Percentiles rank a stretch among this genome's conserved stretches.
These are phyloP conservation scores for Colletotrichum tropicale DNA, from an alignment of 2,329 filamentous ascomycete genomes.

Conservation along the genomic window DNA sequence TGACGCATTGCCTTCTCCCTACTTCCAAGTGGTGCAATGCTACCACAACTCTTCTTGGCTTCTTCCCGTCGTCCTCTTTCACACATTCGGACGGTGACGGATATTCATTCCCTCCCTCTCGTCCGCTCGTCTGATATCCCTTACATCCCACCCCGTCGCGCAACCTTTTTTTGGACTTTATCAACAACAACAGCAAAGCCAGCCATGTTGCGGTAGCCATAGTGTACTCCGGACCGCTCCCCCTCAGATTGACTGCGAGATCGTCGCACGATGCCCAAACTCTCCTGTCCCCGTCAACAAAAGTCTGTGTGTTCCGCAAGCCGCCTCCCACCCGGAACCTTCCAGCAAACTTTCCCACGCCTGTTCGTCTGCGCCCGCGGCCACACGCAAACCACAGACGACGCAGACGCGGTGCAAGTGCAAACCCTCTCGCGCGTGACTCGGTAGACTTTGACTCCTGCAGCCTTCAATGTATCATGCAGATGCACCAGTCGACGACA, in stretches of 20 bases:
- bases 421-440: not conserved
- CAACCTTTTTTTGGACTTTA: not conserved
- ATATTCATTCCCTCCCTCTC: not conserved
- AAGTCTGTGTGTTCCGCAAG: not conserved
- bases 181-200: not conserved
- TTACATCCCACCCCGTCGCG: not conserved
- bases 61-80: not conserved
- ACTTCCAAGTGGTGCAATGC: not conserved
- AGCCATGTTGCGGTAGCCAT: not conserved
- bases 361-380: not conserved
- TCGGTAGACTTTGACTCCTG: conserved; percentile 11
- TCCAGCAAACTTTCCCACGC: conserved; percentile 8
- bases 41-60: not conserved
- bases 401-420: not conserved
- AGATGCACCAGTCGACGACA: not conserved
- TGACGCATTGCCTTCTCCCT: not conserved
- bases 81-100: not conserved
- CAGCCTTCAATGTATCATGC: not conserved
- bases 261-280: not conserved
- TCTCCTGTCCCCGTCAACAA: not conserved
- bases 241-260: not conserved
- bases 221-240: not conserved
- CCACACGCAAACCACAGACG: not conserved
- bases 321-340: not conserved
- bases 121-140: not conserved